phyloP scores from a whole-genome alignment of 495 filamentous ascomycete genomes.

The Daldinia grandis region DNA sequence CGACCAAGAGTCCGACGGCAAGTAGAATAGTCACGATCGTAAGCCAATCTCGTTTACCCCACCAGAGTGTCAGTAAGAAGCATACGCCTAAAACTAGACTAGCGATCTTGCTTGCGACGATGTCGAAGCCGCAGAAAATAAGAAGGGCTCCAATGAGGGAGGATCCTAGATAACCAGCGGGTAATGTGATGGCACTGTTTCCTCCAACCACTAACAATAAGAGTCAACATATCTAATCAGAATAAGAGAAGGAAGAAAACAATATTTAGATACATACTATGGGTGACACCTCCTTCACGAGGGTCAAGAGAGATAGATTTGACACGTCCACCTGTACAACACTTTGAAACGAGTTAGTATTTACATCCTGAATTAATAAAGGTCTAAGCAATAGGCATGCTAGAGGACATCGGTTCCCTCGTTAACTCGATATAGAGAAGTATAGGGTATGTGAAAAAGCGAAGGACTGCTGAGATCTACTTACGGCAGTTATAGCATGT shows the following conservation, averaged over 20 bases:
- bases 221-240: conserved; percentile 75
- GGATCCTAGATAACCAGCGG: conserved; percentile 79
- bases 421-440: neutral
- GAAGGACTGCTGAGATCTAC: neutral
- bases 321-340: conserved; percentile 75
- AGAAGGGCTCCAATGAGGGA: conserved; percentile 78
- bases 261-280: conserved; percentile 46
- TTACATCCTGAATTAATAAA: neutral
- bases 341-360: conserved; percentile 17
- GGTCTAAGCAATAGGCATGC: too few relatives aligned
- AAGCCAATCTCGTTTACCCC: conserved; percentile 79
- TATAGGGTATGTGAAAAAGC: neutral
- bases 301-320: conserved; percentile 75
- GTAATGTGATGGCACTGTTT: conserved; percentile 73
- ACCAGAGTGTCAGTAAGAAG: conserved; percentile 81
- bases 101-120: conserved; percentile 79
- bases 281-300: conserved; percentile 73
- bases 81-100: conserved; percentile 76
- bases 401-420: neutral
- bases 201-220: conserved; percentile 73
- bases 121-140: conserved; percentile 82
- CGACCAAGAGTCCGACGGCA: conserved; percentile 75
- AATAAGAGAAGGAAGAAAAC: neutral
- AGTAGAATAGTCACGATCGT: conserved; percentile 73
- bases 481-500: conserved; percentile 71